These are phyloP conservation scores for Hirschioporus abietinus DNA, from an alignment of 768 basidiomycete species.

Conservation along the genomic window DNA sequence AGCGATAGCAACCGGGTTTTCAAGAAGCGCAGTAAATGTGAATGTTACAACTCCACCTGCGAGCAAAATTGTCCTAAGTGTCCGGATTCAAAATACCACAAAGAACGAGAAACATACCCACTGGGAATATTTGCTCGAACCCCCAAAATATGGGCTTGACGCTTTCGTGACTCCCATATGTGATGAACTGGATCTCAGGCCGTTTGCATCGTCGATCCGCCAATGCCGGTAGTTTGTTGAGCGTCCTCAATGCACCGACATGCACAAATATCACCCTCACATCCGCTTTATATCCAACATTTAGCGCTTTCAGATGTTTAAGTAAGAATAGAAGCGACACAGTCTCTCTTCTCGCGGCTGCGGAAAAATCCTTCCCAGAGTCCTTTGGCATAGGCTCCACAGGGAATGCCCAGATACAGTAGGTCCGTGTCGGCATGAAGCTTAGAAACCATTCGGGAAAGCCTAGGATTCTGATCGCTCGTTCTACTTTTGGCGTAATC, in stretches of 20 bases:
- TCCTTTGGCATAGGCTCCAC: conserved; percentile 24
- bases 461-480: conserved; percentile 36
- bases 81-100: neutral
- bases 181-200: conserved; percentile 52
- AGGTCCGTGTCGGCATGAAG: conserved; percentile 39
- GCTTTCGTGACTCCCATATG: conserved; percentile 59
- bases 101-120: conserved; percentile 40
- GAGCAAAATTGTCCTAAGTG: conserved; percentile 4
- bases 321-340: conserved; percentile 38
- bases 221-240: conserved; percentile 47
- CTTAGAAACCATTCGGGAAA: conserved; percentile 46
- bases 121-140: conserved; percentile 61
- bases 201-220: conserved; percentile 39
- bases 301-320: conserved; percentile 34
- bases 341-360: conserved; percentile 25
- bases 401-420: conserved; percentile 43
- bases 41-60: conserved; percentile 73
- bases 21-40: conserved; percentile 52
- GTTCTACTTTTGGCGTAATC: conserved; percentile 14
- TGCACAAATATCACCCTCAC: conserved; percentile 61
- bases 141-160: conserved; percentile 52
- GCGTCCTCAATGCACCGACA: conserved; percentile 43
- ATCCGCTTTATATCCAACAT: conserved; percentile 33
- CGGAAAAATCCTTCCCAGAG: conserved; percentile 26
- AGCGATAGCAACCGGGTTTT: conserved; percentile 44